Conservation (phyloP, 2,329 filamentous ascomycete species). For the Fusarium pininemorale region DNA sequence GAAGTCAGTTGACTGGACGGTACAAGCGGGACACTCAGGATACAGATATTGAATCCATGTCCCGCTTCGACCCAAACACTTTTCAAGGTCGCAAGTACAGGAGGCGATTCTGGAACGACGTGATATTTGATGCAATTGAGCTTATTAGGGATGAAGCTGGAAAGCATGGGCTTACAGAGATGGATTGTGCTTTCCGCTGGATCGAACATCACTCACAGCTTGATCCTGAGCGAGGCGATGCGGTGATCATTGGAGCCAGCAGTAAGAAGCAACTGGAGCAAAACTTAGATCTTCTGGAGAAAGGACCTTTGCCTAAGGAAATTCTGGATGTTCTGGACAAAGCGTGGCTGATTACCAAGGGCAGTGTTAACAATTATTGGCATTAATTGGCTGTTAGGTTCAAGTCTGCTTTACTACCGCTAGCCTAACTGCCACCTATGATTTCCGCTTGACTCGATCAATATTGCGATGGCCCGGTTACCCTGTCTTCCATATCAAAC, state of each 20-base stretch:
- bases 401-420: too few relatives aligned
- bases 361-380: not conserved
- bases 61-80: conserved; percentile 34
- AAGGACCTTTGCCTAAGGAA: conserved; percentile 75
- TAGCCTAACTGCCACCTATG: not conserved
- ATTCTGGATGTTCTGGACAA: conserved; percentile 63
- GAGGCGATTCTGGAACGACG: conserved; percentile 68
- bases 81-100: conserved; percentile 15
- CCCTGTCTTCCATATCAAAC: not conserved
- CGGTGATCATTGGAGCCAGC: conserved; percentile 61
- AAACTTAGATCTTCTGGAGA: conserved; percentile 55
- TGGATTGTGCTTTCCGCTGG: conserved; percentile 77
- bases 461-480: too few relatives aligned
- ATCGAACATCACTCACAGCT: conserved; percentile 67
- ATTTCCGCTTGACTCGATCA: too few relatives aligned
- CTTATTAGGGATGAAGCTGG: conserved; percentile 69
- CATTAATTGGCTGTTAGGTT: not conserved
- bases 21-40: conserved; percentile 43
- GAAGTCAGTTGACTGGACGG: conserved; percentile 75
- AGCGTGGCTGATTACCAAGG: not conserved
- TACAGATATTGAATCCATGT: conserved; percentile 30
- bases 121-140: conserved; percentile 64
- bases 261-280: conserved; percentile 58
- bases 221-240: conserved; percentile 52
- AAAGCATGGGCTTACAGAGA: conserved; percentile 70